Percentiles rank a stretch among this genome's conserved stretches.
These are phyloP conservation scores for Teunomyces gatunensis DNA, from an alignment of 805 yeast species.

Conservation along the genomic window DNA sequence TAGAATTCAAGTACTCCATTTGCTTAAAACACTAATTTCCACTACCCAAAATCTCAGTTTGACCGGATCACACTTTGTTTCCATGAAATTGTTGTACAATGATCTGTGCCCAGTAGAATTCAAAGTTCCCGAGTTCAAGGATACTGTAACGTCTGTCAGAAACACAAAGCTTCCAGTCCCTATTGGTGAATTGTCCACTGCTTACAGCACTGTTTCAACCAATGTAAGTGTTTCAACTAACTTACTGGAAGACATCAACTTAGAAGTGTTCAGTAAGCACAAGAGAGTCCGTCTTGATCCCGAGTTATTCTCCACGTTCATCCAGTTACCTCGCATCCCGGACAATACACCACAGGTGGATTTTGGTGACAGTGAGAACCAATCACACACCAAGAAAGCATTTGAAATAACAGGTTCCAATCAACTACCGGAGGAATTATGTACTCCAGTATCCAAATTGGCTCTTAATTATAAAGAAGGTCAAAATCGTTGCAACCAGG, in stretches of 20 bases:
- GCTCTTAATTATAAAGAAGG: too few relatives aligned
- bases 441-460: too few relatives aligned
- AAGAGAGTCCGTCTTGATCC: not conserved
- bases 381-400: not conserved
- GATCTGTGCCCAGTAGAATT: not conserved
- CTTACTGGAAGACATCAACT: not conserved
- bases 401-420: not conserved
- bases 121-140: not conserved
- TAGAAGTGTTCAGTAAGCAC: not conserved
- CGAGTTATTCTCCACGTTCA: not conserved
- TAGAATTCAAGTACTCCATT: not conserved
- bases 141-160: not conserved
- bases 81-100: not conserved
- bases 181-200: not conserved
- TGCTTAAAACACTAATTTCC: not conserved
- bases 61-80: not conserved
- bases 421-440: too few relatives aligned
- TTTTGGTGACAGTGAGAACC: not conserved
- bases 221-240: not conserved
- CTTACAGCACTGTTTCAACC: not conserved
- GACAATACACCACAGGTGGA: not conserved
- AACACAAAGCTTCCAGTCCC: not conserved
- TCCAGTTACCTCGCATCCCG: not conserved
- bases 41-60: not conserved
- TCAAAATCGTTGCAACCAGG: too few relatives aligned